A percentile compares a stretch with the other conserved stretches of the same genome.
phyloP scores from a whole-genome alignment of 352 stramenopile species.

The Blastocystis sp. region DNA sequence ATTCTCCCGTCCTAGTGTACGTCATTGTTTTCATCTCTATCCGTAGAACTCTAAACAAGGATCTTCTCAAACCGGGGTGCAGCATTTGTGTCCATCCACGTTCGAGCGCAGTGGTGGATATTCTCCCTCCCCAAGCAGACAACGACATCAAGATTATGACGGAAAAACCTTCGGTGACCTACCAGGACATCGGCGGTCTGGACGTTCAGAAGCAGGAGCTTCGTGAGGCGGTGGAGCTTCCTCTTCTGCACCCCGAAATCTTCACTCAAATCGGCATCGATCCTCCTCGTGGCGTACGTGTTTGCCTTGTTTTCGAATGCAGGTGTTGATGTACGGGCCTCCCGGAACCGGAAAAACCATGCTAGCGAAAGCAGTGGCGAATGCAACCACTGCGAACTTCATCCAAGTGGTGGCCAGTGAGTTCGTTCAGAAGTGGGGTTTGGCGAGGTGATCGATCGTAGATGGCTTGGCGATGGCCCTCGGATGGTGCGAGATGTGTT shows the following conservation, averaged over 20 bases:
- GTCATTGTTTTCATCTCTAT: conserved; percentile 68
- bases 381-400: conserved; percentile 96
- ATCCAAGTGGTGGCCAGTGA: conserved; percentile 91
- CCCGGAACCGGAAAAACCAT: conserved; percentile 89
- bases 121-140: conserved; percentile 95
- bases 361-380: conserved; percentile 98
- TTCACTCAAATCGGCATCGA: conserved; percentile 99
- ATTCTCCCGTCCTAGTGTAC: conserved; percentile 66
- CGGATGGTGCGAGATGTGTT: conserved; percentile 99
- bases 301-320: conserved; percentile 22
- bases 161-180: conserved; percentile 93
- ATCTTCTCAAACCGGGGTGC: conserved; percentile 96
- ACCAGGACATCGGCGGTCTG: conserved; percentile 95
- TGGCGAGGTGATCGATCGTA: not conserved
- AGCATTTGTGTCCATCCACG: conserved; percentile 94
- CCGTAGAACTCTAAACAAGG: conserved; percentile 84
- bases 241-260: conserved; percentile 95
- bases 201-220: conserved; percentile 98
- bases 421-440: conserved; percentile 99
- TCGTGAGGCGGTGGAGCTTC: conserved; percentile 96
- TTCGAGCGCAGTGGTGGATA: conserved; percentile 94
- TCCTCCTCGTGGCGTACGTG: conserved; percentile 86
- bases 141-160: conserved; percentile 97
- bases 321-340: conserved; percentile 64
- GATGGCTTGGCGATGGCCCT: conserved; percentile 80